phyloP scores from a whole-genome alignment of 1,284 basidiomycete genomes.

The Leccinum solheimii region DNA sequence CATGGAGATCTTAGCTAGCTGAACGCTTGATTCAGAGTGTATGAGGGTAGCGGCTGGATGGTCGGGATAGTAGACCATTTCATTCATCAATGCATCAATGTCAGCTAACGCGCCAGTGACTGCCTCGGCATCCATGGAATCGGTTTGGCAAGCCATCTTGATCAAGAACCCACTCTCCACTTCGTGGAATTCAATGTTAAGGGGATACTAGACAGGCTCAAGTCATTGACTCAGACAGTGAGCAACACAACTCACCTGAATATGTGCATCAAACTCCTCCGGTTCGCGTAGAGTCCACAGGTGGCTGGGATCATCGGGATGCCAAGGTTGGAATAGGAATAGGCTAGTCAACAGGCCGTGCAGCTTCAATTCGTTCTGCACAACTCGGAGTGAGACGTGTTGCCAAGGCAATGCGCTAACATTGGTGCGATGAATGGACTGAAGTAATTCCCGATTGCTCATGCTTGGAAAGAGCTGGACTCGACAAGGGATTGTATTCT shows the following conservation, averaged over 20 bases:
- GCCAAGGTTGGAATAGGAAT: constrained; percentile 47
- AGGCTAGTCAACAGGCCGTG: constrained; percentile 45
- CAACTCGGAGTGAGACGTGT: constrained; percentile 46
- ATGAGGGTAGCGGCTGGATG: constrained; percentile 13
- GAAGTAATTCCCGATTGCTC: constrained; percentile 40
- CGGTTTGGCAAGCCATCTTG: constrained; percentile 39
- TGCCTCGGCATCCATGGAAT: constrained; percentile 30
- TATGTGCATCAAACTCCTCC: constrained; percentile 36
- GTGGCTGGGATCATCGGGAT: constrained; percentile 7
- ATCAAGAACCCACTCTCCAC: constrained; percentile 34
- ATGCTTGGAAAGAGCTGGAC: constrained; percentile 32
- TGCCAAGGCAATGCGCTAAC: constrained; percentile 46
- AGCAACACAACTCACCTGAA: constrained; percentile 39
- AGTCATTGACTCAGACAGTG: neutral
- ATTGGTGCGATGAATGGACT: constrained; percentile 42
- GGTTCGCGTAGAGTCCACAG: constrained; percentile 41
- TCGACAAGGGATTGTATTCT: constrained; percentile 53
- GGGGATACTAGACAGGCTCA: constrained; percentile 40
- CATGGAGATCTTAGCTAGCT: neutral
- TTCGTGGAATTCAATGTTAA: constrained; percentile 49
- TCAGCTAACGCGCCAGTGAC: constrained; percentile 30
- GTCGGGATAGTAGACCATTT: constrained; percentile 33
- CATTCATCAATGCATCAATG: constrained; percentile 32
- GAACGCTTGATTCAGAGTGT: neutral
- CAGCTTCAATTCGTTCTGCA: constrained; percentile 41